Evolutionary conservation across 1,139 yeast genomes (phyloP).

Genomic region (Groenewaldozyma auringiensis): DNA sequence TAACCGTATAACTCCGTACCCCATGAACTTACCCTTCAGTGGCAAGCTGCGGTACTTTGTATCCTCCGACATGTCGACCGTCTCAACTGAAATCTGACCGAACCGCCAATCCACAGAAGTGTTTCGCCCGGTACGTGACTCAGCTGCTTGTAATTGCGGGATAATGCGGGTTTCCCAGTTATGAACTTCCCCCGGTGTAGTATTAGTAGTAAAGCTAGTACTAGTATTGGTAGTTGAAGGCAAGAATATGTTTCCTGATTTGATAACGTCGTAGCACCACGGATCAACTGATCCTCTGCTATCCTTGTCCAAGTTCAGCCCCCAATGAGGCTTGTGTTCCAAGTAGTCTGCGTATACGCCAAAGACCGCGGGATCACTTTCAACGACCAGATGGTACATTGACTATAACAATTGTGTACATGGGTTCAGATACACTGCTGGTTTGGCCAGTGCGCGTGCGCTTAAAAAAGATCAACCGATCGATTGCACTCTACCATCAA

Average conservation of each 20-base stretch:
- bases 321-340: background rate
- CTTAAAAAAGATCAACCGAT: no score
- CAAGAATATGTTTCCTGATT: background rate
- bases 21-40: conserved; percentile 54
- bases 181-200: background rate
- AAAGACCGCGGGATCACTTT: background rate
- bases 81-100: conserved; percentile 26
- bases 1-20: conserved; percentile 66
- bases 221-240: background rate
- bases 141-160: background rate
- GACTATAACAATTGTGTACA: background rate
- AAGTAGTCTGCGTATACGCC: background rate
- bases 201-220: no score
- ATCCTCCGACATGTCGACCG: conserved; percentile 27
- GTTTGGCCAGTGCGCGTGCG: no score
- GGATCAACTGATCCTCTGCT: background rate
- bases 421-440: no score
- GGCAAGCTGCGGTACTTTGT: conserved; percentile 31
- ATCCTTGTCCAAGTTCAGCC: background rate
- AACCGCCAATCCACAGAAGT: conserved; percentile 22
- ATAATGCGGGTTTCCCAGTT: background rate
- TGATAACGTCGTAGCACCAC: background rate
- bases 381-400: conserved; percentile 1
- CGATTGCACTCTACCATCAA: no score
- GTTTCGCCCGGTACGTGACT: background rate